These are phyloP conservation scores for Hysterium pulicare DNA, from an alignment of 2,329 filamentous ascomycete species.

Conservation along the genomic window DNA sequence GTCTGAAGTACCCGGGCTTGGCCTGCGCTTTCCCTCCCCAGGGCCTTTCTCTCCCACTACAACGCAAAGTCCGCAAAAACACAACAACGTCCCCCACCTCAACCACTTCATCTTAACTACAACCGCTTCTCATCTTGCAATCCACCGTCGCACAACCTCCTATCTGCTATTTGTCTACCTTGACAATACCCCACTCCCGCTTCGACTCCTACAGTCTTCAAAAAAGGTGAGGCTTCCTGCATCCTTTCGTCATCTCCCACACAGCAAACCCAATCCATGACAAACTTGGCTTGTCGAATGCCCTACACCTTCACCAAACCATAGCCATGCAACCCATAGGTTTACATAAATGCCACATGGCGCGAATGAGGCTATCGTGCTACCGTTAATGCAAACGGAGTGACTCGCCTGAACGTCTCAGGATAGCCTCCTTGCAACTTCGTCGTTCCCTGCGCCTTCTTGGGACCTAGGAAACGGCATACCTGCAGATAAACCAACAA, in stretches of 20 bases:
- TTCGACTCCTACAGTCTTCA: not conserved
- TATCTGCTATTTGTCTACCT: not conserved
- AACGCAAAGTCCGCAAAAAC: not conserved
- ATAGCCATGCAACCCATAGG: not conserved
- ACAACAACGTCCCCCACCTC: slow-evolving; percentile 2
- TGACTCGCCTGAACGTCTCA: slow-evolving; percentile 14
- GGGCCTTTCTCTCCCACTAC: not conserved
- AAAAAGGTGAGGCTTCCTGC: slow-evolving; percentile 2
- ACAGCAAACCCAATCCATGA: not conserved
- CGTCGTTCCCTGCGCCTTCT: slow-evolving; percentile 29
- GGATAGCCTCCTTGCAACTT: slow-evolving; percentile 17
- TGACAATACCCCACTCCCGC: not conserved
- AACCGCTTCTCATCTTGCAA: not conserved
- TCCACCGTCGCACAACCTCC: not conserved
- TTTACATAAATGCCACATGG: not conserved
- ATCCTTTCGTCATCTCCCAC: slow-evolving; percentile 4
- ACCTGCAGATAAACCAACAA: slow-evolving; percentile 17
- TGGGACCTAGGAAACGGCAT: slow-evolving; percentile 12
- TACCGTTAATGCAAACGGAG: not conserved
- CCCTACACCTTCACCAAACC: not conserved
- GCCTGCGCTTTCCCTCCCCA: slow-evolving; percentile 1
- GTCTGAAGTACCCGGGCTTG: not conserved
- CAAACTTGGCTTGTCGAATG: not conserved
- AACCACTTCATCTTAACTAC: not conserved
- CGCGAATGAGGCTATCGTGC: not conserved